These are phyloP conservation scores for Hortiboletus flavorubellus DNA, from an alignment of 768 basidiomycete species.

Conservation along the genomic window DNA sequence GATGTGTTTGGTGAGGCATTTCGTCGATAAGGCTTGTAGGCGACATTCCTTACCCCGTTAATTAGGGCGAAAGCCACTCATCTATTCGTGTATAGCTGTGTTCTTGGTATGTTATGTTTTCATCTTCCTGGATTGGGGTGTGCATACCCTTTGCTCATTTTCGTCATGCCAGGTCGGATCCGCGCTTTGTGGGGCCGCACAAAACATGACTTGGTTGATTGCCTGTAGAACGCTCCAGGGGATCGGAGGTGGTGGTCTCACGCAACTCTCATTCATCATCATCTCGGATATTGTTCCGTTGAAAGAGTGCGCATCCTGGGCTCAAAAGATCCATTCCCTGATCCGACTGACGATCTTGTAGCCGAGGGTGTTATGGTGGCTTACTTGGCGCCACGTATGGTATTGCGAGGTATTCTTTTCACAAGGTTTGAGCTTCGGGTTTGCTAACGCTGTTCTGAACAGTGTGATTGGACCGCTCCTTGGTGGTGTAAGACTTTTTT, in stretches of 20 bases:
- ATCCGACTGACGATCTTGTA: conserved; percentile 20
- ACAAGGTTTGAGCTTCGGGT: background rate
- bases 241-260: conserved; percentile 75
- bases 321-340: background rate
- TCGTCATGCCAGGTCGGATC: conserved; percentile 60
- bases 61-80: conserved; percentile 61
- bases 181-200: conserved; percentile 77
- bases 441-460: background rate
- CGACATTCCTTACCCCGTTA: background rate
- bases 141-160: background rate
- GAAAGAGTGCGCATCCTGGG: conserved; percentile 50
- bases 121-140: background rate
- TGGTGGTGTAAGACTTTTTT: conserved; percentile 58
- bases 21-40: background rate
- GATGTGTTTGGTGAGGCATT: conserved; percentile 42
- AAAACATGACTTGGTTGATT: conserved; percentile 75
- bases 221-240: conserved; percentile 78
- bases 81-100: conserved; percentile 57
- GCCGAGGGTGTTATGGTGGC: conserved; percentile 77
- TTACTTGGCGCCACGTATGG: conserved; percentile 82
- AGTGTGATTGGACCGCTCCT: conserved; percentile 76
- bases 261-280: conserved; percentile 72
- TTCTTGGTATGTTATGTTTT: conserved; percentile 56
- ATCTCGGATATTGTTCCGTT: conserved; percentile 83
- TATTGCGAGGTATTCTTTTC: conserved; percentile 41